These are phyloP conservation scores for Ophiostoma himal-ulmi DNA, from an alignment of 2,329 filamentous ascomycete genomes.

Conservation along the genomic window DNA sequence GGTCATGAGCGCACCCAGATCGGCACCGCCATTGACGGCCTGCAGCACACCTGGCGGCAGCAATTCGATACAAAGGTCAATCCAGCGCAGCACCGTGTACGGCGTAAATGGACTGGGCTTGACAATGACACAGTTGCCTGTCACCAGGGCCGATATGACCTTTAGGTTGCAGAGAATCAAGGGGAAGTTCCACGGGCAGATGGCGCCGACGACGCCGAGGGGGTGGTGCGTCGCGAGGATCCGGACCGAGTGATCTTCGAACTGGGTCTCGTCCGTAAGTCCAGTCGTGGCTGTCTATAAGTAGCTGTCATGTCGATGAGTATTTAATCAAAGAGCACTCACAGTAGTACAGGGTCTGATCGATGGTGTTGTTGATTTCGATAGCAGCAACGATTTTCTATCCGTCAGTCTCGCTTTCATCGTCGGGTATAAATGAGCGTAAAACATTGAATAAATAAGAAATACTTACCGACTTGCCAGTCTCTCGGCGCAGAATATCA, in stretches of 20 bases:
- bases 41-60: too few species aligned
- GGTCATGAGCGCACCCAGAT: too few species aligned
- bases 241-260: background rate
- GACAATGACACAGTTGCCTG: conserved; percentile 51
- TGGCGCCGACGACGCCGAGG: too few species aligned
- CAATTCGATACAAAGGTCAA: conserved; percentile 38
- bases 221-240: too few species aligned
- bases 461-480: too few species aligned
- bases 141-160: conserved; percentile 41
- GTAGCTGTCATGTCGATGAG: background rate
- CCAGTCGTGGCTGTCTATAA: background rate
- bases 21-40: too few species aligned
- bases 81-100: conserved; percentile 47
- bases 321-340: background rate
- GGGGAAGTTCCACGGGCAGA: too few species aligned
- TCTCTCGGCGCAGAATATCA: too few species aligned
- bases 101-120: conserved; percentile 55
- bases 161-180: conserved; percentile 36
- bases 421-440: too few species aligned
- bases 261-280: background rate
- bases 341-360: background rate
- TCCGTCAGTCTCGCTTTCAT: too few species aligned
- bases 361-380: background rate
- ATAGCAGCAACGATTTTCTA: background rate
- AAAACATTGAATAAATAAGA: too few species aligned